Evolutionary conservation across 768 basidiomycete genomes (phyloP).

Genomic region (Pulveroboletus sp.): DNA sequence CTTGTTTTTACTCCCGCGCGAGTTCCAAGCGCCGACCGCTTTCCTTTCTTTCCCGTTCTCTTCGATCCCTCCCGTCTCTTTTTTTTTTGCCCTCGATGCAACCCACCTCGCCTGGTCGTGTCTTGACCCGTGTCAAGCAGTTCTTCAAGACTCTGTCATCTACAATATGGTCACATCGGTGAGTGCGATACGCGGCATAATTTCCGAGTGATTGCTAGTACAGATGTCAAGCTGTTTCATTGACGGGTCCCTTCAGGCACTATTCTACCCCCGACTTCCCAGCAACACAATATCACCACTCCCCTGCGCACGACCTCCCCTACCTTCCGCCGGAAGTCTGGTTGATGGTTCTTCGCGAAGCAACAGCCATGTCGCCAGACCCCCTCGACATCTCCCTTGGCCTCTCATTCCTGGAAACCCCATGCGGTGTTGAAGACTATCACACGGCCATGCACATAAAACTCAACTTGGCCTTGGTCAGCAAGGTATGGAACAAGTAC

Average conservation of each 20-base stretch:
- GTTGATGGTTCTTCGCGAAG: constrained; percentile 59
- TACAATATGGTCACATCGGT: constrained; percentile 8
- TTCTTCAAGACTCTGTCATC: constrained; percentile 16
- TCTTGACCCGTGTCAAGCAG: constrained; percentile 18
- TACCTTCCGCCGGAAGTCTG: constrained; percentile 60
- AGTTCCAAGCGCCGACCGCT: too few species aligned
- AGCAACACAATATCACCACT: constrained; percentile 19
- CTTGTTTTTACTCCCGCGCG: too few species aligned
- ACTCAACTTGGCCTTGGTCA: constrained; percentile 48
- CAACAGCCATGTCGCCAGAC: constrained; percentile 41
- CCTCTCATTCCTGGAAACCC: constrained; percentile 55
- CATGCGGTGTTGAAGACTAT: constrained; percentile 42
- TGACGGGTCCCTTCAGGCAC: too few species aligned
- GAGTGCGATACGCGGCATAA: neutral
- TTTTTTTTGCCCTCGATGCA: neutral
- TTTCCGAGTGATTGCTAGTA: too few species aligned
- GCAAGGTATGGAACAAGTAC: constrained; percentile 48
- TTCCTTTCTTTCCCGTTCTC: neutral
- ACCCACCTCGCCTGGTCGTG: neutral
- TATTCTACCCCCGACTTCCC: neutral
- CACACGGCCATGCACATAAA: constrained; percentile 45
- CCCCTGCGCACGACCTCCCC: constrained; percentile 35
- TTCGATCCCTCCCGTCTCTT: neutral
- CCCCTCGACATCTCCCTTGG: constrained; percentile 45
- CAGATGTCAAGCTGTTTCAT: too few species aligned